Percentiles rank a stretch among this genome's conserved stretches.
phyloP scores from a whole-genome alignment of 108 stramenopile genomes.

The Craspedostauros australis region DNA sequence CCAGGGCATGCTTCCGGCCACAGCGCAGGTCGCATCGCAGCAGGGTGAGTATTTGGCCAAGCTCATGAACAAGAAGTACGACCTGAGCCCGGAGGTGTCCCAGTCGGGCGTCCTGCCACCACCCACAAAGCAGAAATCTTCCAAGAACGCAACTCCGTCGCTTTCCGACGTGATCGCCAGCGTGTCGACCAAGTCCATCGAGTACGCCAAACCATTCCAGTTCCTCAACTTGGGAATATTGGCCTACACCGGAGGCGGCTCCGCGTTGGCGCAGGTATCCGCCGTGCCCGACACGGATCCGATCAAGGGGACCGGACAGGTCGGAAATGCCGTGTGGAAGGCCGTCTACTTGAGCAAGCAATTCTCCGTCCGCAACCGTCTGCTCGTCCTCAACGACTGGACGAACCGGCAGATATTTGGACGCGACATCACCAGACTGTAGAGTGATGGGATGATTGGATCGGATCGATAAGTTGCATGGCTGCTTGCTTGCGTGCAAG shows the following conservation, averaged over 20 bases:
- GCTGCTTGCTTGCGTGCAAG: no score
- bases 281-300: slow-evolving; percentile 51
- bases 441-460: slow-evolving; percentile 8
- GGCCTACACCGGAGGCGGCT: slow-evolving; percentile 87
- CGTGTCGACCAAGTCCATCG: slow-evolving; percentile 39
- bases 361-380: slow-evolving; percentile 79
- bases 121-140: slow-evolving; percentile 30
- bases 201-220: slow-evolving; percentile 89
- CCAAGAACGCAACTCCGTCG: no score
- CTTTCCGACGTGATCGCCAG: slow-evolving; percentile 60
- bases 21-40: slow-evolving; percentile 91
- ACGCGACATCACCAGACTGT: slow-evolving; percentile 71
- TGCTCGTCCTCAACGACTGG: slow-evolving; percentile 91
- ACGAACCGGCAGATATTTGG: slow-evolving; percentile 79
- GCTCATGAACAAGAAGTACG: slow-evolving; percentile 74
- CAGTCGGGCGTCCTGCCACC: slow-evolving; percentile 44
- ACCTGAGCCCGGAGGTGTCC: slow-evolving; percentile 38
- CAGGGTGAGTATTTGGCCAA: slow-evolving; percentile 88
- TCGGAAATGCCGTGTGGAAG: slow-evolving; percentile 75
- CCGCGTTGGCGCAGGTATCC: slow-evolving; percentile 76
- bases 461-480: no score
- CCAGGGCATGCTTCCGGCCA: slow-evolving; percentile 67
- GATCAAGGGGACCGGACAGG: slow-evolving; percentile 67
- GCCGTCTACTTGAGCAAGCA: slow-evolving; percentile 91
- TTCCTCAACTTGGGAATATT: slow-evolving; percentile 92